Percentiles rank a stretch among this genome's conserved stretches.
Evolutionary conservation across 306 rosid species (phyloP).

Genomic region (Mimosa bimucronata): DNA sequence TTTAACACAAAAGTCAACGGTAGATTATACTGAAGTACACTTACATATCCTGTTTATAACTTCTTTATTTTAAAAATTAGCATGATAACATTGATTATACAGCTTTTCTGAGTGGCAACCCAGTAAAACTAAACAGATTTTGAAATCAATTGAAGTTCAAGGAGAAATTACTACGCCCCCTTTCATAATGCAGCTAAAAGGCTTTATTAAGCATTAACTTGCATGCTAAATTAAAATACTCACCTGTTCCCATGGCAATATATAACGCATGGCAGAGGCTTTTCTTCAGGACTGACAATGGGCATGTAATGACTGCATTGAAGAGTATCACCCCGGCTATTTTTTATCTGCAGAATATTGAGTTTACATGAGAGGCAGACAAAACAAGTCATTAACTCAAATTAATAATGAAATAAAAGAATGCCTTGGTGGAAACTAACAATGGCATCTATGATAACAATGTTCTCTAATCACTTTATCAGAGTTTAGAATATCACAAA

Average conservation of each 20-base stretch:
- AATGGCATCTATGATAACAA: conserved; percentile 15
- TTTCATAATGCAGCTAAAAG: not conserved
- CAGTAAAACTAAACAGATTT: not conserved
- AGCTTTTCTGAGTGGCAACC: conserved; percentile 1
- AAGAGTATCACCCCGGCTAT: conserved; percentile 81
- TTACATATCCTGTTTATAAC: conserved; percentile 5
- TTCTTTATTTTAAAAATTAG: not conserved
- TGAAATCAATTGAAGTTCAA: not conserved
- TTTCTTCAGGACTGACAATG: conserved; percentile 85
- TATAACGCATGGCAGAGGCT: conserved; percentile 94
- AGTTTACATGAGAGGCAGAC: conserved; percentile 22
- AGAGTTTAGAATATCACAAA: not conserved
- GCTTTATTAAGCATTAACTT: conserved; percentile 1
- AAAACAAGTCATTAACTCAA: conserved; percentile 20
- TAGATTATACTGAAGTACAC: conserved; percentile 3
- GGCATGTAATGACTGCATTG: conserved; percentile 92
- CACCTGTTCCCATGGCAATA: conserved; percentile 99
- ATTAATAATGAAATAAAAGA: not conserved
- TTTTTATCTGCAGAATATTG: conserved; percentile 73
- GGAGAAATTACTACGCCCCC: not conserved
- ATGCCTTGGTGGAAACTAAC: not conserved
- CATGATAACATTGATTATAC: not conserved
- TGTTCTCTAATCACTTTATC: conserved; percentile 14
- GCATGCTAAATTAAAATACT: conserved; percentile 15
- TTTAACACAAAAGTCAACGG: conserved; percentile 15